Evolutionary conservation across 176 grass and related monocot genomes (phyloP).

Genomic region (Carex myosuroides): DNA sequence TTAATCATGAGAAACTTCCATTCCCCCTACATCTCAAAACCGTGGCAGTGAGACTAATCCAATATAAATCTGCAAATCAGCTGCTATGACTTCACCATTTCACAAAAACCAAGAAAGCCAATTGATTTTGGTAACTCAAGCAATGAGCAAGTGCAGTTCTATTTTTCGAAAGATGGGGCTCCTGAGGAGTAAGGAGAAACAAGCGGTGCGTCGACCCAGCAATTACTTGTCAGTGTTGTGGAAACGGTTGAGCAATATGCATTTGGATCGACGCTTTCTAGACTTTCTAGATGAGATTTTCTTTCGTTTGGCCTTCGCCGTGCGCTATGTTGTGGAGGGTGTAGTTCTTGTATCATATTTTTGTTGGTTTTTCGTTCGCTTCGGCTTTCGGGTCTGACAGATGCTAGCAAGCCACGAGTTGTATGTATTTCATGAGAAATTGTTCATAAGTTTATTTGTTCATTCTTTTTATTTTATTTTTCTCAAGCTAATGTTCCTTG

Average conservation of each 20-base stretch:
- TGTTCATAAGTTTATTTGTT: not conserved
- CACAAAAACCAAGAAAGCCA: not conserved
- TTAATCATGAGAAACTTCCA: conserved; percentile 1
- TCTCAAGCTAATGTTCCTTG: not conserved
- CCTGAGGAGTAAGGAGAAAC: not conserved
- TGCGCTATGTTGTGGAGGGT: conserved; percentile 24
- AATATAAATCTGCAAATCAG: not conserved
- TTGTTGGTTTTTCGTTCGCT: conserved; percentile 33
- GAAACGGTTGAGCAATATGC: not conserved
- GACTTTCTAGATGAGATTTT: not conserved
- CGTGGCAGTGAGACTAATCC: not conserved
- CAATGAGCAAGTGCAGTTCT: conserved; percentile 7
- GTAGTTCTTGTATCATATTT: conserved; percentile 1
- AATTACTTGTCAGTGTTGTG: not conserved
- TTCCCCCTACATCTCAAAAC: not conserved
- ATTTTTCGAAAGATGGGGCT: not conserved
- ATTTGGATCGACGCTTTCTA: not conserved
- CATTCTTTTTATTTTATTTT: not conserved
- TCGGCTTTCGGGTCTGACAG: conserved; percentile 25
- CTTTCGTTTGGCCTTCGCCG: not conserved
- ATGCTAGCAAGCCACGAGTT: not conserved
- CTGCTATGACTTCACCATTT: not conserved
- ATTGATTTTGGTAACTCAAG: not conserved
- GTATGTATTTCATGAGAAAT: not conserved
- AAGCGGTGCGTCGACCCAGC: not conserved